Evolutionary conservation across 2,329 filamentous ascomycete genomes (phyloP).

Genomic region (Sclerotinia borealis): DNA sequence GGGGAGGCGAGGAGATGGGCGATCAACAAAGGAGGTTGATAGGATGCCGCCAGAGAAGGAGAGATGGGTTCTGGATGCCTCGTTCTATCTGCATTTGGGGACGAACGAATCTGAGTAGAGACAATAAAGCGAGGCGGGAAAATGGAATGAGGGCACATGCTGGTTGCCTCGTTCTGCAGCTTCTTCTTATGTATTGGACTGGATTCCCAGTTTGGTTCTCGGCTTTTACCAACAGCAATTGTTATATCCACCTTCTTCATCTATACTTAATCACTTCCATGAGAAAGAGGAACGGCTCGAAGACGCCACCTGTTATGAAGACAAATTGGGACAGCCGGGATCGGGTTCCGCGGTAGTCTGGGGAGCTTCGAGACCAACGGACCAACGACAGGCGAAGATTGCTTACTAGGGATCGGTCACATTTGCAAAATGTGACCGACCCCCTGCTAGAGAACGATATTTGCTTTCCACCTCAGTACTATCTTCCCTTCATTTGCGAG

Average conservation of each 20-base stretch:
- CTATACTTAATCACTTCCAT: not conserved
- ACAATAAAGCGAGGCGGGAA: conserved; percentile 4
- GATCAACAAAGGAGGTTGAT: not conserved
- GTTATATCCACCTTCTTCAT: not conserved
- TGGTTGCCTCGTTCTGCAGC: conserved; percentile 15
- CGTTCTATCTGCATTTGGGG: not conserved
- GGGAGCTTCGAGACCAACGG: not conserved
- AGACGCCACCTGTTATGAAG: not conserved
- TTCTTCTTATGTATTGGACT: conserved; percentile 15
- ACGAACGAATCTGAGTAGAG: not conserved
- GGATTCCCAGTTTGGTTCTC: not conserved
- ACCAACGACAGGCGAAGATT: not conserved
- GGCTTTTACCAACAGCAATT: not conserved
- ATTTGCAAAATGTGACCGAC: not conserved
- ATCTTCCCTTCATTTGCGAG: not conserved
- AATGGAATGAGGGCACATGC: conserved; percentile 5
- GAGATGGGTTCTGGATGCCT: not conserved
- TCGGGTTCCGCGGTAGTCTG: not conserved
- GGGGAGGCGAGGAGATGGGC: not conserved
- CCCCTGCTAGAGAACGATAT: too few species aligned
- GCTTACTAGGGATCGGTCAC: not conserved
- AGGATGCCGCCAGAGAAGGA: not conserved
- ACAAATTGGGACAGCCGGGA: not conserved
- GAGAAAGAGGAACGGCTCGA: not conserved
- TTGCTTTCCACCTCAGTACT: not conserved